Percentiles rank a stretch among this genome's conserved stretches.
These are phyloP conservation scores for Solanum hybrid DNA, from an alignment of 305 asterid species.

Conservation along the genomic window DNA sequence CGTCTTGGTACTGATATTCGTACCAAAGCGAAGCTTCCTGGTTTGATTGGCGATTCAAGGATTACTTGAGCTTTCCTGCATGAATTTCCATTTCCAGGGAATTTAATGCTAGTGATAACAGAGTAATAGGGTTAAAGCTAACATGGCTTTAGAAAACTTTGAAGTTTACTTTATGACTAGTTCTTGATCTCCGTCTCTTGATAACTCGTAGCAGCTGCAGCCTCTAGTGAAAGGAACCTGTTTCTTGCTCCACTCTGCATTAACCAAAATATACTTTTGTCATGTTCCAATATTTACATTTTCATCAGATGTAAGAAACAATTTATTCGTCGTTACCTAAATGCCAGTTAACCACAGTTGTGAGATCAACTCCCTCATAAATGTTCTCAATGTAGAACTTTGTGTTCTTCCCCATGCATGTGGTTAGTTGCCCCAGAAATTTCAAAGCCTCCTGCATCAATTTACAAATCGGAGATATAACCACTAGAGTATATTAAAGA, in stretches of 20 bases:
- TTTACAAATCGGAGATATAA: not conserved
- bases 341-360: slow-evolving; percentile 58
- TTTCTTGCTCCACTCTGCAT: slow-evolving; percentile 61
- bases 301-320: not conserved
- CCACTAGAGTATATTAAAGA: not conserved
- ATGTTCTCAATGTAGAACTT: slow-evolving; percentile 41
- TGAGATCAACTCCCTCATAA: slow-evolving; percentile 40
- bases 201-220: slow-evolving; percentile 48
- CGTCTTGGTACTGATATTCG: not conserved
- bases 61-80: slow-evolving; percentile 61
- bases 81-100: not conserved
- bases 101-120: not conserved
- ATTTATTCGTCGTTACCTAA: slow-evolving; percentile 29
- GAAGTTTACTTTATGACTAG: slow-evolving; percentile 45
- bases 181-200: slow-evolving; percentile 24
- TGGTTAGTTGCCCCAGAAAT: slow-evolving; percentile 39
- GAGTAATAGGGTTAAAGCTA: not conserved
- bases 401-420: slow-evolving; percentile 58
- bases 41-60: slow-evolving; percentile 64
- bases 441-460: slow-evolving; percentile 40
- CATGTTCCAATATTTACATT: not conserved
- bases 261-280: not conserved
- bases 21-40: slow-evolving; percentile 54
- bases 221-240: slow-evolving; percentile 71
- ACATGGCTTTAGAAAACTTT: not conserved